Evolutionary conservation across 2,329 filamentous ascomycete genomes (phyloP).

Genomic region (Cladosporium sp.): DNA sequence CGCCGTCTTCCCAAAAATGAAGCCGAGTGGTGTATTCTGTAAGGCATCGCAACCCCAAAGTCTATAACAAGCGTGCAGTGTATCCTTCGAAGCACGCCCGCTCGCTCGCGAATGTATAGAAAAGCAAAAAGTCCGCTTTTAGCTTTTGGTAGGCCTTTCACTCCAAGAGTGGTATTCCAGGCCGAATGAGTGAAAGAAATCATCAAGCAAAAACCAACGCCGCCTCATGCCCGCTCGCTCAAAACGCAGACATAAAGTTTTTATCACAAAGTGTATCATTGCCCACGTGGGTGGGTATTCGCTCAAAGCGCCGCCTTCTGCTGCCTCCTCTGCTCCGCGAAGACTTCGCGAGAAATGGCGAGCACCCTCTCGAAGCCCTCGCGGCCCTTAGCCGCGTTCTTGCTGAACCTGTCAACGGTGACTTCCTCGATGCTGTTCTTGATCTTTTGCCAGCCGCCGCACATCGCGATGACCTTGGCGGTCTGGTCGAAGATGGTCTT

Average conservation of each 20-base stretch:
- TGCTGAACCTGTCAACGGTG: slow-evolving; percentile 81
- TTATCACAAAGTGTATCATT: not conserved
- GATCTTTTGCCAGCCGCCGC: slow-evolving; percentile 95
- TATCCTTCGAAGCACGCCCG: not conserved
- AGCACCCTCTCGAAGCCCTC: slow-evolving; percentile 96
- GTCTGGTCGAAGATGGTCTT: slow-evolving; percentile 84
- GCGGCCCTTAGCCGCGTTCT: slow-evolving; percentile 86
- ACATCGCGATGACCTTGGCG: slow-evolving; percentile 89
- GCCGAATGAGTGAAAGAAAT: not conserved
- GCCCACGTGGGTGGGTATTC: not conserved
- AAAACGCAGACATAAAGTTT: slow-evolving; percentile 14
- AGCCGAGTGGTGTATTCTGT: slow-evolving; percentile 10
- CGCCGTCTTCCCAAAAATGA: not conserved
- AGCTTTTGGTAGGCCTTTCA: not conserved
- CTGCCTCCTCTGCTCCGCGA: slow-evolving; percentile 81
- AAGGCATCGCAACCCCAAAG: not conserved
- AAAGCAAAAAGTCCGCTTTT: slow-evolving; percentile 6
- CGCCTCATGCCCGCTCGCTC: slow-evolving; percentile 15
- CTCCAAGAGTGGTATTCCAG: not conserved
- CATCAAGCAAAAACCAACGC: not conserved
- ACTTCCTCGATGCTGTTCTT: slow-evolving; percentile 95
- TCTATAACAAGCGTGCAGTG: not conserved
- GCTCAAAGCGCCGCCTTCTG: slow-evolving; percentile 25
- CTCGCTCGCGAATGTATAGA: slow-evolving; percentile 5
- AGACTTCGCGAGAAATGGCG: slow-evolving; percentile 87